Base-by-base conservation (phyloP, 768 basidiomycete species). In the Trametes gibbosa region DNA sequence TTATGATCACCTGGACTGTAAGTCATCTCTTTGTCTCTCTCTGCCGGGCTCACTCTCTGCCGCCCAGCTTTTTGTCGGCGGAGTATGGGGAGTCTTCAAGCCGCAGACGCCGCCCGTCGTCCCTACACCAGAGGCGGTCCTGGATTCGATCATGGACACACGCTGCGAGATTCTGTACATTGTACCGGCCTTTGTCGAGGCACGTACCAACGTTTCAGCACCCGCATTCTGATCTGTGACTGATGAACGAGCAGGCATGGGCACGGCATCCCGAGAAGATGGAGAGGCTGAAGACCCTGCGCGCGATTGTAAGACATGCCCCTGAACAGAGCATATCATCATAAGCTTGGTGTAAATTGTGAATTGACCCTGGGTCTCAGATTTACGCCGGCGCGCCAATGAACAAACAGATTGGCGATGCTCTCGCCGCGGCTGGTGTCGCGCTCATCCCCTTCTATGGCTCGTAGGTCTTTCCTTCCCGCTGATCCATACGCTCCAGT, bases 21-120 rank as follows among this genome's bases (percentile, higher is more conserved):
- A 49, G 56, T 49, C 29, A 17, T 51, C 42, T 40, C 14, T 34
- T 50, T 53, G 45, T 47, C 45, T 21, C 6, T 51, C 23, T 8
- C 43, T 12, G 21, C 24, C 42, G 56, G 21, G 34, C 21, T 21
- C 37, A 35, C 29, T 19, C 55, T 13, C 52, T 37, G 14, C 42
- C 42, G 19, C 48, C 27, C 39, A 51, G 47, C 27, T 46, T 16
- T 56, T 25, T 48, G 40, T 24, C 19, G 56, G 70, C 13, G 34
- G 56, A n/a, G 56, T 66, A 0, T 53, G 70, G 46, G 55, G 62
- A 5, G 23, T 66, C 24, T 72, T 68, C 61, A 51, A 61, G 53
- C 74, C 72, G 14, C 48, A 23, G 21, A 58, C 59, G 9, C 69
- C 69, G 17, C 65, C 67, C 0, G 46, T 62, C 23, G 51, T 67